Conservation (phyloP, 164 flowering plant species). For the Macadamia tetraphylla region DNA sequence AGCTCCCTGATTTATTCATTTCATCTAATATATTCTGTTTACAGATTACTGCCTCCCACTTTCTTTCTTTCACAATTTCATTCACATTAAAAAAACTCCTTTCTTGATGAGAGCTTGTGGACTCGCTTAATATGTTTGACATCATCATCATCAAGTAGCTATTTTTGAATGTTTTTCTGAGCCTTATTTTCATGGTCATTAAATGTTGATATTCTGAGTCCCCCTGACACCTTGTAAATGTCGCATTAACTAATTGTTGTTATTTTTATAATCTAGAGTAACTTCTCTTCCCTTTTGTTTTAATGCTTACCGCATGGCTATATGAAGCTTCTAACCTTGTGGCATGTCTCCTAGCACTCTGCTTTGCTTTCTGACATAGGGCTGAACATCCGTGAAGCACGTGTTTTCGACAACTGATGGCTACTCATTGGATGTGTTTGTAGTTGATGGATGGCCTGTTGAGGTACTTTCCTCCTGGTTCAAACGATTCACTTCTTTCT, state of each 20-base stretch:
- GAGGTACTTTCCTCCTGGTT: conserved; percentile 49
- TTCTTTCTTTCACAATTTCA: not conserved
- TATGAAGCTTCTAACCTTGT: conserved; percentile 17
- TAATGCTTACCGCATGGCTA: not conserved
- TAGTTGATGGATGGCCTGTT: conserved; percentile 90
- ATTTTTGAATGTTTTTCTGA: too few relatives aligned
- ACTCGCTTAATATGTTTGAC: too few relatives aligned
- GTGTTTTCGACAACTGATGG: conserved; percentile 95
- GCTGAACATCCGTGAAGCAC: conserved; percentile 96
- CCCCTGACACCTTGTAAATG: too few relatives aligned
- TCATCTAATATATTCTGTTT: not conserved
- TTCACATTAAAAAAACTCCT: too few relatives aligned
- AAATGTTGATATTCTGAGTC: too few relatives aligned
- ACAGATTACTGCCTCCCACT: not conserved
- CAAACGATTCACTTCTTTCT: too few relatives aligned
- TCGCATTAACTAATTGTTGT: too few relatives aligned
- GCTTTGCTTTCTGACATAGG: conserved; percentile 94
- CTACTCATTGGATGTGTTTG: conserved; percentile 95
- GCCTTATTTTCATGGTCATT: too few relatives aligned
- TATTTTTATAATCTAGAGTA: too few relatives aligned
- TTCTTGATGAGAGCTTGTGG: too few relatives aligned
- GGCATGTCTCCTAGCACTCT: conserved; percentile 53
- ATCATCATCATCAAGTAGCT: too few relatives aligned
- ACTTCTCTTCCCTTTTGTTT: not conserved
- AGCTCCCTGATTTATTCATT: not conserved